Conservation (phyloP, 148 eudicot species). For the Pouteria glomerata region DNA sequence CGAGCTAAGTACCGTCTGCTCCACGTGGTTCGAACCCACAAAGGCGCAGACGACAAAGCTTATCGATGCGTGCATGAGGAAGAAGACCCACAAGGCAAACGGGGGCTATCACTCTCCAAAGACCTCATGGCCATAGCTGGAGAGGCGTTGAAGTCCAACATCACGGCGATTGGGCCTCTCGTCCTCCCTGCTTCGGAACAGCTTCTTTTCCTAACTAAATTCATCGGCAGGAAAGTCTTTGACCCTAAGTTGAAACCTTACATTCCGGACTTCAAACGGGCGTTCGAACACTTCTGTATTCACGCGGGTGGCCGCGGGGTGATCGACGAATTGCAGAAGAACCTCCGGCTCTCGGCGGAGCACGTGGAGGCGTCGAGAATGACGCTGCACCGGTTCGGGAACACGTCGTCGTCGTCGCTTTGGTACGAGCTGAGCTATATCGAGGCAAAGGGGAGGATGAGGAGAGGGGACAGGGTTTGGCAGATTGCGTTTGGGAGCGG, state of each 20-base stretch:
- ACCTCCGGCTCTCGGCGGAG: conserved; percentile 11
- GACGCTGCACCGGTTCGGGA: conserved; percentile 20
- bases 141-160: conserved; percentile 10
- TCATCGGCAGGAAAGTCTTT: conserved; percentile 4
- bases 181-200: conserved; percentile 13
- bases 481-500: conserved; percentile 22
- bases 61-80: conserved; percentile 3
- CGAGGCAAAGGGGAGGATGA: conserved; percentile 21
- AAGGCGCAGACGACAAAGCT: conserved; percentile 8
- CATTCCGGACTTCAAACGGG: conserved; percentile 13
- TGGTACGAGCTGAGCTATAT: conserved; percentile 19
- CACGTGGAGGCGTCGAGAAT: conserved; percentile 21
- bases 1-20: conserved; percentile 16
- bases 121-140: conserved; percentile 12
- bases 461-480: conserved; percentile 18
- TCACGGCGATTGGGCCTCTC: conserved; percentile 9
- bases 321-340: conserved; percentile 27
- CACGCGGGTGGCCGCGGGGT: conserved; percentile 14
- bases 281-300: conserved; percentile 15
- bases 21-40: conserved; percentile 10
- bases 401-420: conserved; percentile 12
- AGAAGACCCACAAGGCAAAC: neutral
- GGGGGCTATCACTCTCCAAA: neutral
- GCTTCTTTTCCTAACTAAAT: conserved; percentile 10
- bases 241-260: neutral